These are phyloP conservation scores for Jaapia argillacea DNA, from an alignment of 768 basidiomycete species.

Conservation along the genomic window DNA sequence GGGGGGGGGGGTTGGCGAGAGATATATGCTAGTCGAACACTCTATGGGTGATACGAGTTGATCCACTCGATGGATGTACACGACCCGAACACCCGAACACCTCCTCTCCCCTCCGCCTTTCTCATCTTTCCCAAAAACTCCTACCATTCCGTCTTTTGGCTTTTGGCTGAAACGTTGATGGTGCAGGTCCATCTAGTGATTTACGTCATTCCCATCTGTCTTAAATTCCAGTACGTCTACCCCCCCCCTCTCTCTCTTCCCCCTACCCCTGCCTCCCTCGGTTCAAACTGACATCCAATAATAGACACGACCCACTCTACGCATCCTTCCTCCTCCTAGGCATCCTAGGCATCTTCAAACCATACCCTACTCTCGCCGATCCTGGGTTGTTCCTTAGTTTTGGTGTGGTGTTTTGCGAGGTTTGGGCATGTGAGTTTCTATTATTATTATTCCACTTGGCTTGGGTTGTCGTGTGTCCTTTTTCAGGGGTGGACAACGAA, in stretches of 20 bases:
- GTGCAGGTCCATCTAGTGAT: constrained; percentile 68
- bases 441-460: too few species aligned
- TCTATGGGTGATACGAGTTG: too few species aligned
- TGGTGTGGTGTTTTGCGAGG: constrained; percentile 76
- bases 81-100: too few species aligned
- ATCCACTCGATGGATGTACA: too few species aligned
- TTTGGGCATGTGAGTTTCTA: constrained; percentile 60
- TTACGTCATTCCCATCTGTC: constrained; percentile 75
- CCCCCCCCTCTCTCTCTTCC: neutral
- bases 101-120: too few species aligned
- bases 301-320: constrained; percentile 77
- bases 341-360: constrained; percentile 76
- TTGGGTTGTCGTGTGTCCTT: too few species aligned
- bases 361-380: constrained; percentile 88
- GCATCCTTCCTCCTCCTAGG: constrained; percentile 70
- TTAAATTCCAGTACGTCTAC: constrained; percentile 70
- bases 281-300: neutral
- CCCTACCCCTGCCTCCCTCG: neutral
- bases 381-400: constrained; percentile 79
- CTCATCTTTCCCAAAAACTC: too few species aligned
- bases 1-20: too few species aligned
- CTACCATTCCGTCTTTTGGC: neutral
- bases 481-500: too few species aligned
- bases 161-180: neutral
- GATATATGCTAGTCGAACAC: too few species aligned